Evolutionary conservation across 306 rosid genomes (phyloP), one percentile per base, ranked within the genome.

Genomic region (Hippophae rhamnoides): DNA sequence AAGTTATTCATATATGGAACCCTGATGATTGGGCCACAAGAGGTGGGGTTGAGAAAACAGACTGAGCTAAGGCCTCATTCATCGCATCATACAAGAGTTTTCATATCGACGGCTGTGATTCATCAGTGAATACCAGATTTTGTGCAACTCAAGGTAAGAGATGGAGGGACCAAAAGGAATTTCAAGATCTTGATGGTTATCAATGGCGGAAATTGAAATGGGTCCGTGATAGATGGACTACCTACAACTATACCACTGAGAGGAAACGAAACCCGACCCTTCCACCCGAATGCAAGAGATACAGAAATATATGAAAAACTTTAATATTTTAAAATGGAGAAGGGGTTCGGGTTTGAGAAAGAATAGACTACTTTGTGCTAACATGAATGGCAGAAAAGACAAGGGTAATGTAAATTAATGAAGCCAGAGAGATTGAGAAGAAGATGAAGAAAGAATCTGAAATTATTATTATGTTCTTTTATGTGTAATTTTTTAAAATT

Each of bases 21-120:
- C 94, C 94, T 0, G 96, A 89, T 59, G 96, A 85, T 43, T 89
- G 96, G 94, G 96, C 96, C 26, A 89, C 94, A 0, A 77, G 94
- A 42, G 94, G 94, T 23, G 96, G 94, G 9, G 62, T 85, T 12
- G 94, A 89, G 81, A 89, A 89, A 72, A 89, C 96, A 0, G 85
- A 89, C 38, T 89, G 94, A 94, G 76, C 88, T 0, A 89, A 85
- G 72, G 96, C 94, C 0, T 94, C 96, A 0, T 89, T 89, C 76
- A 51, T 83, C 0, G 94, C 96, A 3, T 2, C 67, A 1, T 89
- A 89, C 74, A 83, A 60, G 43, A 70, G 89, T 10, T 89, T 89
- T 72, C 96, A 89, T 61, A 65, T 85, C 31, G 96, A 89, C 78
- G 96, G 90, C 5, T 89, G 94, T 1, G 96, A 89, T 44, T 72